Base-by-base conservation (phyloP, 345 rosid genomes). In the Hibiscus trionum region DNA sequence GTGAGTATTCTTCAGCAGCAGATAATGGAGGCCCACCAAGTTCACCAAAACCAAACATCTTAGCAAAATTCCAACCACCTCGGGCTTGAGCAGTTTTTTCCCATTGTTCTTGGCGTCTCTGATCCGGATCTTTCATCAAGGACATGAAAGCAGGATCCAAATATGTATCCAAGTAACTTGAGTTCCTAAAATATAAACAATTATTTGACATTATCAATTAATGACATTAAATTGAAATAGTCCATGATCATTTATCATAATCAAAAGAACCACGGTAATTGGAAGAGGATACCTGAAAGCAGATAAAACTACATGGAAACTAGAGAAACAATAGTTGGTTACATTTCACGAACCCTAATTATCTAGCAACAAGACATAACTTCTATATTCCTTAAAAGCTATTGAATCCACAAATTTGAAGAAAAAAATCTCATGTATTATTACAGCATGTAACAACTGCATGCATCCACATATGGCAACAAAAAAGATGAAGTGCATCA, bases 71-170 rank as follows among this genome's bases (percentile, higher is more conserved):
- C 77, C 82, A 90, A 70, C 97, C 95, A 81, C 88, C 80, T 62
- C 76, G 90, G 57, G 91, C 88, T 77, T 86, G 92, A 77, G 96
- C 91, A 70, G 90, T 85, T 77, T 92, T 95, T 82, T 95, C 97
- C 99, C 99, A 95, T 79, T 88, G 97, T 77, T 95, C 99, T 80
- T 76, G 78, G 49, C 92, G 94, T 80, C 92, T 86, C 82, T 90
- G 84, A 81, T 95, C 99, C 67, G 99, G 99, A 85, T 95, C 99
- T 84, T 90, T 95, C 29, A 89, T 89, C 73, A 89, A 79, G 11
- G 99, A 92, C 97, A 95, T 92, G 84, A 95, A 95, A 72, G 97
- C 91, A 37, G 99, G 99, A 88, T 95, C 99, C 86, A 95, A 77
- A 76, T 83, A 92, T 7, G 97, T 85, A 81, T 86, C 99, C 86